These are phyloP conservation scores for Calocybe indica DNA, from an alignment of 768 basidiomycete species.

Conservation along the genomic window DNA sequence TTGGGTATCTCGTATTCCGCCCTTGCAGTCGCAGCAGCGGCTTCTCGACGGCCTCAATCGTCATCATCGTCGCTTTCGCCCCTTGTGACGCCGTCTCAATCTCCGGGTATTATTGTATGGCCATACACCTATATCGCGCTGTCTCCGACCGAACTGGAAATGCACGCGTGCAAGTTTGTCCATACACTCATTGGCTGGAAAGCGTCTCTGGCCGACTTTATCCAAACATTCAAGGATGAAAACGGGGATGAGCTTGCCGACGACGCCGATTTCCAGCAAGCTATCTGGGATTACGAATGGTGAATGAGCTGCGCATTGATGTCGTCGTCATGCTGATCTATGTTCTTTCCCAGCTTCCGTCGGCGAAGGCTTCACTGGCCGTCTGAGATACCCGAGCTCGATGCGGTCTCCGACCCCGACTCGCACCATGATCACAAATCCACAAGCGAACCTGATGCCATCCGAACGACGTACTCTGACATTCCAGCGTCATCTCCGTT, in stretches of 20 bases:
- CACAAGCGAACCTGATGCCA: slow-evolving; percentile 7
- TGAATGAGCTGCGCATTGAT: slow-evolving; percentile 22
- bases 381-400: slow-evolving; percentile 31
- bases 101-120: slow-evolving; percentile 58
- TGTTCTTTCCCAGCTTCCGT: slow-evolving; percentile 43
- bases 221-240: slow-evolving; percentile 32
- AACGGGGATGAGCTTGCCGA: slow-evolving; percentile 26
- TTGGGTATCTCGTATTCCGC: slow-evolving; percentile 32
- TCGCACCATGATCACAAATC: slow-evolving; percentile 8
- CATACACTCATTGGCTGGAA: slow-evolving; percentile 61
- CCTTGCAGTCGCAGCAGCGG: slow-evolving; percentile 21
- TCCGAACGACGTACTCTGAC: slow-evolving; percentile 12
- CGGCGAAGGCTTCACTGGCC: slow-evolving; percentile 69
- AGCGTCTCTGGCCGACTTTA: slow-evolving; percentile 46
- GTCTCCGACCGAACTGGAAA: slow-evolving; percentile 56
- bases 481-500: slow-evolving; percentile 14
- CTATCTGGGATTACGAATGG: slow-evolving; percentile 56
- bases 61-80: slow-evolving; percentile 12
- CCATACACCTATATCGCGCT: slow-evolving; percentile 51
- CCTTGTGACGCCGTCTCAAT: slow-evolving; percentile 33
- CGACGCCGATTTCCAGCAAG: slow-evolving; percentile 31
- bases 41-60: slow-evolving; percentile 15
- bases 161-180: slow-evolving; percentile 68
- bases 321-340: slow-evolving; percentile 3
- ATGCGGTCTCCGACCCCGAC: slow-evolving; percentile 10